Conservation (phyloP, 169 alveolate species). For the Plasmodium gaboni region DNA sequence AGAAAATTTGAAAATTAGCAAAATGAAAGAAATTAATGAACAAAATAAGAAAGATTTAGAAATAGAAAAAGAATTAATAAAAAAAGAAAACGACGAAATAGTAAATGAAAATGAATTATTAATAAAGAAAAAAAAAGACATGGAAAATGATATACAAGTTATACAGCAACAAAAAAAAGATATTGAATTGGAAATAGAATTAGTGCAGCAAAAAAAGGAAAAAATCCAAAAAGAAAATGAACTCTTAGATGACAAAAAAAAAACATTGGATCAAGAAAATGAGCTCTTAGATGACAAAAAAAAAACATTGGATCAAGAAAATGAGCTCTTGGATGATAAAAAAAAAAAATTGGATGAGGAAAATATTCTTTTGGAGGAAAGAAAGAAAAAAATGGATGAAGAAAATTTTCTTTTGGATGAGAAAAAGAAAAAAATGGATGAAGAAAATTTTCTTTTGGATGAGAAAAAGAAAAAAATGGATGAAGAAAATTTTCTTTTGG, state of each 20-base stretch:
- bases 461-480: slow-evolving; percentile 21
- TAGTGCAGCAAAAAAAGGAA: background rate
- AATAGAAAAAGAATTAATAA: slow-evolving; percentile 30
- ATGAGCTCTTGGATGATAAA: background rate
- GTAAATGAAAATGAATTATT: slow-evolving; percentile 13
- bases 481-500: background rate
- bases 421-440: background rate
- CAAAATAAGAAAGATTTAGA: slow-evolving; percentile 46
- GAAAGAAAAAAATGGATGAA: slow-evolving; percentile 3
- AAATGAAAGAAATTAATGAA: slow-evolving; percentile 49
- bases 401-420: background rate
- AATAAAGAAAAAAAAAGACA: slow-evolving; percentile 22
- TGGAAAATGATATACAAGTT: slow-evolving; percentile 12
- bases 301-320: background rate
- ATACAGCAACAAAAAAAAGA: slow-evolving; percentile 19
- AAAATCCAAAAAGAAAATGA: slow-evolving; percentile 11
- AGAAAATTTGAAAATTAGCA: slow-evolving; percentile 12
- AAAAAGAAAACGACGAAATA: slow-evolving; percentile 39
- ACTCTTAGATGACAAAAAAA: slow-evolving; percentile 5
- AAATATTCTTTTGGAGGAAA: background rate
- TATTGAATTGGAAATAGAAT: slow-evolving; percentile 10
- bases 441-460: background rate
- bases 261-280: slow-evolving; percentile 1
- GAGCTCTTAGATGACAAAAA: background rate
- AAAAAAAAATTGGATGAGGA: slow-evolving; percentile 2